These are phyloP conservation scores for Recurvomyces mirabilis DNA, from an alignment of 495 filamentous ascomycete species.

Conservation along the genomic window DNA sequence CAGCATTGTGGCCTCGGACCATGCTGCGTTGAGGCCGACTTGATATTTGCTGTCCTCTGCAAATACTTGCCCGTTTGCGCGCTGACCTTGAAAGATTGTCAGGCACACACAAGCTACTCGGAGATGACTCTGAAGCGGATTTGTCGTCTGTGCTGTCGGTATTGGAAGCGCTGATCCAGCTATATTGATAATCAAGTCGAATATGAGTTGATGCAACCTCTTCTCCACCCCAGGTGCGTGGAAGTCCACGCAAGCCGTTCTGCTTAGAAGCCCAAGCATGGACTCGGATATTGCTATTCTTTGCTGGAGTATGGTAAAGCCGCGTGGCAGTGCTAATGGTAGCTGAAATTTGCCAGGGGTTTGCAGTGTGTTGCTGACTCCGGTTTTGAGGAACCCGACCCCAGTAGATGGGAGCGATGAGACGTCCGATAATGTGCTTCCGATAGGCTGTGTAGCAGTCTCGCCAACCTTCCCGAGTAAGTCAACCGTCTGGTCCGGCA, in stretches of 20 bases:
- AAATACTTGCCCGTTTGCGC: slow-evolving; percentile 15
- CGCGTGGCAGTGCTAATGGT: slow-evolving; percentile 13
- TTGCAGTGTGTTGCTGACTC: neutral
- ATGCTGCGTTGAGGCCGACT: slow-evolving; percentile 17
- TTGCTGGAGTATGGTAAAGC: slow-evolving; percentile 17
- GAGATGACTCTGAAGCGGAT: slow-evolving; percentile 17
- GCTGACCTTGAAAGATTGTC: slow-evolving; percentile 21
- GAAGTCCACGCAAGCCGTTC: slow-evolving; percentile 21
- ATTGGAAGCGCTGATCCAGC: neutral
- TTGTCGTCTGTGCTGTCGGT: slow-evolving; percentile 1
- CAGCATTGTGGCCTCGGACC: slow-evolving; percentile 17
- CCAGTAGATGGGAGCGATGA: too few species aligned
- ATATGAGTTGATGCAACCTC: slow-evolving; percentile 17
- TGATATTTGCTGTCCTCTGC: slow-evolving; percentile 16
- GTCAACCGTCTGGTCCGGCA: too few species aligned
- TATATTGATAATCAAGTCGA: slow-evolving; percentile 13
- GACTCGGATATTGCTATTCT: slow-evolving; percentile 10
- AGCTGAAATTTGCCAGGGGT: slow-evolving; percentile 8
- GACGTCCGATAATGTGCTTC: too few species aligned
- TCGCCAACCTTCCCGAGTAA: too few species aligned
- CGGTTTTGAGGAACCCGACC: neutral
- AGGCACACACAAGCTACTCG: slow-evolving; percentile 18
- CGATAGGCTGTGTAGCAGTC: too few species aligned
- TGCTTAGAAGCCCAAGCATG: slow-evolving; percentile 9
- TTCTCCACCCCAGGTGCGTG: slow-evolving; percentile 14